These are phyloP conservation scores for Adansonia digitata DNA, from an alignment of 345 rosid species.

Conservation along the genomic window DNA sequence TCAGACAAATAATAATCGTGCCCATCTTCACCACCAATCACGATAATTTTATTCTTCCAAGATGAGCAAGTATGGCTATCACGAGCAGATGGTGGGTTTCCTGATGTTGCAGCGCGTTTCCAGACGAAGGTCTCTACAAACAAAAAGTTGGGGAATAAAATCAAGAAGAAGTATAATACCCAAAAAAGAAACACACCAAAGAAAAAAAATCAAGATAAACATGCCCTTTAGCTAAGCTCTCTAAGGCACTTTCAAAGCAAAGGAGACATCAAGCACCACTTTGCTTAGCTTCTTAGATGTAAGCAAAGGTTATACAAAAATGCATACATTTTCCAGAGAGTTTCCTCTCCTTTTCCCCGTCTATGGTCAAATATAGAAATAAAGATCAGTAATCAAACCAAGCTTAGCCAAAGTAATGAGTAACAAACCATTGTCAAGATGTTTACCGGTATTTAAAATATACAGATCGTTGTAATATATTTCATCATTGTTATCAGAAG, in stretches of 20 bases:
- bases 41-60: slow-evolving; percentile 82
- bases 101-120: slow-evolving; percentile 70
- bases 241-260: not conserved
- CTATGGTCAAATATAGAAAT: not conserved
- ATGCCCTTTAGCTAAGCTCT: not conserved
- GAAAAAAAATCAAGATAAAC: not conserved
- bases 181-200: not conserved
- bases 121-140: slow-evolving; percentile 88
- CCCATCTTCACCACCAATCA: slow-evolving; percentile 96
- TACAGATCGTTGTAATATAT: slow-evolving; percentile 84
- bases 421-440: not conserved
- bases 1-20: slow-evolving; percentile 89
- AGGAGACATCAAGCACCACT: not conserved
- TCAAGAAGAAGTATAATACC: not conserved
- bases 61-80: slow-evolving; percentile 97
- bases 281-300: not conserved
- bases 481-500: slow-evolving; percentile 53
- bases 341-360: not conserved
- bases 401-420: not conserved
- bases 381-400: not conserved
- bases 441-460: slow-evolving; percentile 79
- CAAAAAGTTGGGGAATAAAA: not conserved
- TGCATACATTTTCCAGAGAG: not conserved
- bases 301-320: not conserved
- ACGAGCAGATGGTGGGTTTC: slow-evolving; percentile 83